Evolutionary conservation across 225 moss, liverwort and hornwort genomes (phyloP).

Genomic region (Lunularia cruciata): DNA sequence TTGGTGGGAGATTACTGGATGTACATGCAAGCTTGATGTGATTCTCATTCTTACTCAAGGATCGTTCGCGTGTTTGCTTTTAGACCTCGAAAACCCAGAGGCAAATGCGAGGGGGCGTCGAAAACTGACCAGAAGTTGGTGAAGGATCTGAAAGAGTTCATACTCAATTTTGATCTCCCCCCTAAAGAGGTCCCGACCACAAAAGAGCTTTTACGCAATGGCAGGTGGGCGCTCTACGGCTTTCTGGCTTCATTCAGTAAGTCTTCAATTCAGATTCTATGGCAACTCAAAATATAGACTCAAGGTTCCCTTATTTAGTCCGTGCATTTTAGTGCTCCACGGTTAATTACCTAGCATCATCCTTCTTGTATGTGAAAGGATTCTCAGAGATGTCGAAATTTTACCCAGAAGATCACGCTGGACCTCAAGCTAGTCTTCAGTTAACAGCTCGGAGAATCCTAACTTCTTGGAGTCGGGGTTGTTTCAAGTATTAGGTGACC

Average conservation of each 20-base stretch:
- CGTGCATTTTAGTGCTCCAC: no score
- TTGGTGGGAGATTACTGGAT: no score
- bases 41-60: not conserved
- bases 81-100: slow-evolving; percentile 19
- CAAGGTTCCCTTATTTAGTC: no score
- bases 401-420: no score
- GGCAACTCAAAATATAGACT: not conserved
- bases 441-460: no score
- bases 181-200: slow-evolving; percentile 74
- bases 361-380: no score
- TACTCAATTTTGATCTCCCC: slow-evolving; percentile 58
- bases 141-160: slow-evolving; percentile 71
- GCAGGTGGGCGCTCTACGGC: slow-evolving; percentile 46
- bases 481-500: no score
- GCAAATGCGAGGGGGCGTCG: slow-evolving; percentile 23
- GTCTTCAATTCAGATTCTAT: slow-evolving; percentile 18
- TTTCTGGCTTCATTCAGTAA: slow-evolving; percentile 26
- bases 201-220: slow-evolving; percentile 58
- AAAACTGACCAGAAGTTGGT: slow-evolving; percentile 62
- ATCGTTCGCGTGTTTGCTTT: not conserved
- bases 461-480: no score
- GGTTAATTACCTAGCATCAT: no score
- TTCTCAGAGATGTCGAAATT: no score
- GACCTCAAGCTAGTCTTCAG: no score
- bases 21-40: not conserved